Evolutionary conservation across 176 grass and related monocot species (phyloP), one percentile per base, ranked within the genome.

Genomic region (Canna indica): DNA sequence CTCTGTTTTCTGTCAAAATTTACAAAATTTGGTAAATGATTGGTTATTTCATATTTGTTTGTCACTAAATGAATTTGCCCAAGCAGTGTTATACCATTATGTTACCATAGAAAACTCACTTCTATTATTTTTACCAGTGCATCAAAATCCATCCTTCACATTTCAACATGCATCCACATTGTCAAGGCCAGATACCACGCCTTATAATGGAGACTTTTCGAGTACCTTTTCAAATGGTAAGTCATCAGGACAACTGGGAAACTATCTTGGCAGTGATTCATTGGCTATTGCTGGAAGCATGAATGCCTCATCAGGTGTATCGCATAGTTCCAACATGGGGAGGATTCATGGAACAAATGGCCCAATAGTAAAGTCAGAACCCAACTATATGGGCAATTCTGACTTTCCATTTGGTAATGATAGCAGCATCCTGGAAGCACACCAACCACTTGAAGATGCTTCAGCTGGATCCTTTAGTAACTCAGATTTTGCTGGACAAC

Each of bases 401-500:
- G 80, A 89, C 72, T 99, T 90, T 82, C 79, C 75, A 52, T 99
- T 99, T 18, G 69, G 76, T 75, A 83, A 64, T 44, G 94, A 99
- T 27, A 76, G 64, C 12, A 5, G 78, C 46, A 93, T 93, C 66
- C 81, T 99, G 81, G 94, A 99, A 73, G 73, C 86, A 31, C 85
- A 78, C 35, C 86, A 83, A 12, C 82, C 88, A 7, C 76, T 92
- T 65, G 88, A 81, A 86, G 93, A 97, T 83, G 81, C 78, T 56
- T 85, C 93, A 36, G 86, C 78, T 81, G 93, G 82, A 74, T 97
- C 93, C 20, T 99, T 88, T 75, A 85, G 82, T 67, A 90, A 84
- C 67, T 83, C 86, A 61, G 94, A 99, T 30, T 85, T 99, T 77
- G 92, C 85, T 66, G 86, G 89, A 34, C 82, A 92, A 73, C 78